phyloP scores from a whole-genome alignment of 768 basidiomycete species.

The Exsudoporus frostii region DNA sequence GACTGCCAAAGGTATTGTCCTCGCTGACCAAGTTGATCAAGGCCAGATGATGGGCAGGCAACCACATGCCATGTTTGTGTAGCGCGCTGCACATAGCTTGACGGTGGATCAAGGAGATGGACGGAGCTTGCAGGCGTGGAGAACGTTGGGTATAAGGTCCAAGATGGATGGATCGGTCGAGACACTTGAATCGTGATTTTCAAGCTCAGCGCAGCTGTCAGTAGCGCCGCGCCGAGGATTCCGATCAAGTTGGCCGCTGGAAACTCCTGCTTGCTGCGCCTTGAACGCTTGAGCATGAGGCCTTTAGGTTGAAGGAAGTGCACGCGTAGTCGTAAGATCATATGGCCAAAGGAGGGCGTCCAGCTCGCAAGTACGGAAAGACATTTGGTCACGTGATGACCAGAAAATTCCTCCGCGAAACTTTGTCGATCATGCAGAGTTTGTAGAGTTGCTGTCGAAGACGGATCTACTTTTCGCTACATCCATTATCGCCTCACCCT shows the following conservation, averaged over 20 bases:
- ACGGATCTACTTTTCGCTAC: constrained; percentile 15
- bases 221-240: constrained; percentile 18
- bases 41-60: background rate
- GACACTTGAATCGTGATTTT: constrained; percentile 17
- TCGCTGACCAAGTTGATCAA: background rate
- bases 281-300: too few species aligned
- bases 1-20: background rate
- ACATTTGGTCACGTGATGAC: background rate
- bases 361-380: background rate
- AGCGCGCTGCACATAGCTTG: background rate
- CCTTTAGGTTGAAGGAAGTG: background rate
- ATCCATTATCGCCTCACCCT: constrained; percentile 12
- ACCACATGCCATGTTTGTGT: constrained; percentile 8
- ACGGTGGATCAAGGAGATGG: constrained; percentile 5
- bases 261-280: background rate
- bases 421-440: constrained; percentile 2
- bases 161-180: constrained; percentile 1
- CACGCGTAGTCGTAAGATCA: background rate
- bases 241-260: constrained; percentile 15
- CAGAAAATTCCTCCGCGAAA: constrained; percentile 2
- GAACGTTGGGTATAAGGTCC: background rate
- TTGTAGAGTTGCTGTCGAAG: background rate
- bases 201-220: constrained; percentile 12
- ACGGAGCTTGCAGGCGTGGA: background rate
- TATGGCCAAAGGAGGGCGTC: background rate